phyloP scores from a whole-genome alignment of 2,329 filamentous ascomycete genomes.

The Colletotrichum horii region DNA sequence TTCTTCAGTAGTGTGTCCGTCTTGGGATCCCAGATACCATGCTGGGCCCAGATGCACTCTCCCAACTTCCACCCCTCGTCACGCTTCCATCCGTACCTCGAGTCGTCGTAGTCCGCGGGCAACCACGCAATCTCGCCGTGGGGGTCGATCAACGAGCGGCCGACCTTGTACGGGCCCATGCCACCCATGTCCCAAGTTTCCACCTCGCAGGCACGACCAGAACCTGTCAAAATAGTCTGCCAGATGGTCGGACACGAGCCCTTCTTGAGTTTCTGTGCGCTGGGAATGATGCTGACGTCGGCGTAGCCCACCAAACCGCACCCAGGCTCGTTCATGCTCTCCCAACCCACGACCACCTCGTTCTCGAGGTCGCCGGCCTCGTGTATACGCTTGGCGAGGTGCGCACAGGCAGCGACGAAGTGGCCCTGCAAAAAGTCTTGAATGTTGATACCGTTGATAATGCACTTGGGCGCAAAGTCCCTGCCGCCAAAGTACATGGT shows the following conservation, averaged over 20 bases:
- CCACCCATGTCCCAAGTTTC: slow-evolving; percentile 93
- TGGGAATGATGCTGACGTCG: slow-evolving; percentile 81
- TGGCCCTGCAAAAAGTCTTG: slow-evolving; percentile 93
- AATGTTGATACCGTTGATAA: slow-evolving; percentile 94
- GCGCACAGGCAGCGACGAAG: slow-evolving; percentile 79
- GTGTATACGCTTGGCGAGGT: slow-evolving; percentile 83
- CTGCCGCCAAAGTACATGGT: slow-evolving; percentile 91
- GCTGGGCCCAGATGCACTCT: slow-evolving; percentile 96
- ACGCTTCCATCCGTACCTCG: slow-evolving; percentile 87
- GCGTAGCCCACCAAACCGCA: slow-evolving; percentile 83
- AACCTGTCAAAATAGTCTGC: slow-evolving; percentile 92
- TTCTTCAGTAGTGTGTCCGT: slow-evolving; percentile 80
- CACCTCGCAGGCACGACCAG: slow-evolving; percentile 87
- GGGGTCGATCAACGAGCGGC: slow-evolving; percentile 82
- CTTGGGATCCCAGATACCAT: slow-evolving; percentile 89
- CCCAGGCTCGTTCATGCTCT: slow-evolving; percentile 95
- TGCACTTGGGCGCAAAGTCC: slow-evolving; percentile 94
- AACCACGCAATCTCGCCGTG: slow-evolving; percentile 88
- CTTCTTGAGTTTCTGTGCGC: slow-evolving; percentile 89
- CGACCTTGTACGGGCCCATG: slow-evolving; percentile 90
- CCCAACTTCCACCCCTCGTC: slow-evolving; percentile 89
- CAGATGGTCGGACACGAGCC: slow-evolving; percentile 93
- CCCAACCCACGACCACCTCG: slow-evolving; percentile 91
- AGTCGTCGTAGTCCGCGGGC: slow-evolving; percentile 81
- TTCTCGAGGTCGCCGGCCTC: slow-evolving; percentile 90